Evolutionary conservation across 169 alveolate species (phyloP), one percentile per base, ranked within the genome.

Genomic region (Plasmodium sp.): DNA sequence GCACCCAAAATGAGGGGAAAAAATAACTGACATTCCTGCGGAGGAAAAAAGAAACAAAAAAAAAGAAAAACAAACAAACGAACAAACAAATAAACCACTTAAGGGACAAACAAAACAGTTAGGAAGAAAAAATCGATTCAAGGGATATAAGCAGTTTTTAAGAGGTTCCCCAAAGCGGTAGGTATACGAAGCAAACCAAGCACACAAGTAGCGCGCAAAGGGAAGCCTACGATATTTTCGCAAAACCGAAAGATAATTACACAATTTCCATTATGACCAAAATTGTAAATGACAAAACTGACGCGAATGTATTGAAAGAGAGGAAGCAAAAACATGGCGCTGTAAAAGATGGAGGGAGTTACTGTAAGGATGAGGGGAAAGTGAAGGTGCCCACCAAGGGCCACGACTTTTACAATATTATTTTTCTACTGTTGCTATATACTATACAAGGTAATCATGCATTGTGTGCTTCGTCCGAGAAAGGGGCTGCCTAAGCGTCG

Each of bases 351-450:
- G 84, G 84, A 48, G 62, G 27, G 4, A 51, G 80, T 9, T 85
- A 54, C 80, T 48, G 34, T 51, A 74, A 85, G 62, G 81, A 45
- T 45, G 43, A 67, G 39, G 85, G 48, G 39, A 73, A 84, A 6
- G 56, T 51, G 27, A 84, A 84, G 36, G 79, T 75, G 62, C 31
- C 84, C 16, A 16, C 54, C n/a, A 48, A 48, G 43, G 81, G 81
- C 16, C 51, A 75, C 16, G 96, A 94, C 36, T 94, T 71, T 74
- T 75, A 92, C 36, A 95, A 95, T 80, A 84, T 95, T 27, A 71
- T 95, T 9, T 95, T 93, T 71, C 81, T 95, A 75, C 18, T 95
- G 10, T 43, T 73, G 79, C 83, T 85, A 51, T 85, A 85, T 45
- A 85, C 93, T 3, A 85, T 85, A 85, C 93, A 85, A 85, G 93